A percentile compares a stretch with the other conserved stretches of the same genome.
These are phyloP conservation scores for Coprinopsis sp. DNA, from an alignment of 768 basidiomycete genomes.

Conservation along the genomic window DNA sequence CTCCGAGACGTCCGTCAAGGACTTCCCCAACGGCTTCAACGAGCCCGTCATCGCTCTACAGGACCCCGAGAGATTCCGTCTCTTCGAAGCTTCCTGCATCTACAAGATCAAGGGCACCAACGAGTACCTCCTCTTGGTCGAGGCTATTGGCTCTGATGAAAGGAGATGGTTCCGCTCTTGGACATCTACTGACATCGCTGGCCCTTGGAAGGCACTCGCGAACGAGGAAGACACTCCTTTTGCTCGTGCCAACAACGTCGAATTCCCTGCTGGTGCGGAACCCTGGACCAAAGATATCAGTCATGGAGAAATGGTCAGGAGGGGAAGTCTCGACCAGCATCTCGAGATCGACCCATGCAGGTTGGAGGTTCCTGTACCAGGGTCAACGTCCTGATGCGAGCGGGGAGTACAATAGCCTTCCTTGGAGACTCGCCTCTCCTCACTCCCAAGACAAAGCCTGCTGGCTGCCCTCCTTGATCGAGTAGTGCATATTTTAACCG, in stretches of 20 bases:
- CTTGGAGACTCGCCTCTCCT: conserved; percentile 13
- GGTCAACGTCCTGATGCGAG: conserved; percentile 10
- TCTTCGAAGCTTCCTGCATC: neutral
- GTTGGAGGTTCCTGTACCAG: conserved; percentile 15
- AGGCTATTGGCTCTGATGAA: conserved; percentile 16
- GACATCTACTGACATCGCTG: conserved; percentile 12
- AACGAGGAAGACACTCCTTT: conserved; percentile 13
- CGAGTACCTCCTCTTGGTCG: conserved; percentile 14
- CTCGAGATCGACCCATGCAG: conserved; percentile 15
- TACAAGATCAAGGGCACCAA: conserved; percentile 1
- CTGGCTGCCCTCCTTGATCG: too few species aligned
- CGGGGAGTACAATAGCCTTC: conserved; percentile 11
- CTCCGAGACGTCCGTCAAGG: conserved; percentile 12
- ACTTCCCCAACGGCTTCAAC: conserved; percentile 17
- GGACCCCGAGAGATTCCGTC: conserved; percentile 12
- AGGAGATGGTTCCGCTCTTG: conserved; percentile 16
- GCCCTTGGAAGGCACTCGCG: conserved; percentile 10
- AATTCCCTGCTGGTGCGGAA: conserved; percentile 5
- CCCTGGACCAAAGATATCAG: conserved; percentile 18
- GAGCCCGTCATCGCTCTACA: conserved; percentile 16
- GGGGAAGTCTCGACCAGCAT: conserved; percentile 12
- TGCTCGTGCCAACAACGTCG: conserved; percentile 14
- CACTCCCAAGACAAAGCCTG: too few species aligned
- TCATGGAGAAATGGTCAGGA: conserved; percentile 18
- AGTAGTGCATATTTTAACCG: too few species aligned